Evolutionary conservation across 441 rosid genomes (phyloP).

Genomic region (Pelargonium exstipulatum): DNA sequence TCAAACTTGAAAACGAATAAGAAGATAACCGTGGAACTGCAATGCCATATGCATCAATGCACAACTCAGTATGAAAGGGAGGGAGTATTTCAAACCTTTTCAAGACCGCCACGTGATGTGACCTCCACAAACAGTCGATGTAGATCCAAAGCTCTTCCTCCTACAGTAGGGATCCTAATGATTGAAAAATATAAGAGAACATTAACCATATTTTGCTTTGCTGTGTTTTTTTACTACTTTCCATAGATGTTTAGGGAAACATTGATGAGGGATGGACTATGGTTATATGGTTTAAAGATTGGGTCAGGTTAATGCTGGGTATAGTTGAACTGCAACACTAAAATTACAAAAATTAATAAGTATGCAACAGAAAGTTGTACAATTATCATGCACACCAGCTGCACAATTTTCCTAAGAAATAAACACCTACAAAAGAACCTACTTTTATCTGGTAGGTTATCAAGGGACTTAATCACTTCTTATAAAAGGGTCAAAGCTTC

Average conservation of each 20-base stretch:
- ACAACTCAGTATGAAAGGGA: neutral
- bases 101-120: conserved; percentile 84
- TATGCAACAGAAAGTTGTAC: neutral
- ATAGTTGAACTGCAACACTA: neutral
- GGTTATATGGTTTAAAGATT: neutral
- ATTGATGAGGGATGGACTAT: neutral
- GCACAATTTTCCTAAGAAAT: neutral
- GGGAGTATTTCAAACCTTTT: conserved; percentile 45
- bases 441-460: neutral
- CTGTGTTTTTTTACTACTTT: neutral
- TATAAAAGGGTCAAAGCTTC: neutral
- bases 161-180: conserved; percentile 71
- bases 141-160: conserved; percentile 70
- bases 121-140: conserved; percentile 82
- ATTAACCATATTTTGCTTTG: neutral
- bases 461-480: neutral
- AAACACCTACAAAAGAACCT: neutral
- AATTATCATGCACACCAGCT: neutral
- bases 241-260: neutral
- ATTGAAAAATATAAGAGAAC: neutral
- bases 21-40: neutral
- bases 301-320: neutral
- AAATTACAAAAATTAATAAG: too few species aligned
- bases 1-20: neutral
- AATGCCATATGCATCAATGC: neutral